Conservation (phyloP, 208 protist species). For the Trypanosoma avium region DNA sequence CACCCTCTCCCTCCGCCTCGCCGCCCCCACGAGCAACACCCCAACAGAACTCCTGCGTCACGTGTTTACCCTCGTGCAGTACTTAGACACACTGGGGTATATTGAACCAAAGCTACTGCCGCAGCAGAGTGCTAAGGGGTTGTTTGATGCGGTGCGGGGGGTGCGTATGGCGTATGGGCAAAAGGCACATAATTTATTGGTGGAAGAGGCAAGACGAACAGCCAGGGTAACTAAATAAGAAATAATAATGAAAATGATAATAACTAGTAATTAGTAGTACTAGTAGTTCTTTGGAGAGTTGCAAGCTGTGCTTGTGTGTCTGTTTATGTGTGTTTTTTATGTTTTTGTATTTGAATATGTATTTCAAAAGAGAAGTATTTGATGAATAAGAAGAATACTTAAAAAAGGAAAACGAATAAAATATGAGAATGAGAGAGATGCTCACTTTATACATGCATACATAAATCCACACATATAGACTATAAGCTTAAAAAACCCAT, state of each 20-base stretch:
- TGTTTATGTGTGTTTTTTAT: background rate
- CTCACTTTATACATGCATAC: too few relatives aligned
- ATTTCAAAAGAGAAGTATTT: background rate
- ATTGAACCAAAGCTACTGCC: slow-evolving; percentile 44
- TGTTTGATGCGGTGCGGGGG: slow-evolving; percentile 57
- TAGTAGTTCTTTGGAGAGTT: too few relatives aligned
- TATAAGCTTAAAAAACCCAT: background rate
- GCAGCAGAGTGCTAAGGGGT: slow-evolving; percentile 35
- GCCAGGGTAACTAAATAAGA: too few relatives aligned
- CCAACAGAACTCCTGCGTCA: slow-evolving; percentile 35
- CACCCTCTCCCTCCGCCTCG: slow-evolving; percentile 50
- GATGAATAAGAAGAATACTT: background rate
- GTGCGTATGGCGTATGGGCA: slow-evolving; percentile 63
- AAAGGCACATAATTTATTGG: slow-evolving; percentile 41
- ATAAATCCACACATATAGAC: slow-evolving; percentile 1
- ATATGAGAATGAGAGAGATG: background rate
- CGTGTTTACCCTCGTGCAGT: slow-evolving; percentile 55
- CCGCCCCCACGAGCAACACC: background rate
- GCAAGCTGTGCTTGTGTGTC: too few relatives aligned
- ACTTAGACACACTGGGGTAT: slow-evolving; percentile 60
- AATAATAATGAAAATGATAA: background rate
- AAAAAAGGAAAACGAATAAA: background rate
- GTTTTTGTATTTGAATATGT: background rate
- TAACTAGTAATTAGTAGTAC: too few relatives aligned
- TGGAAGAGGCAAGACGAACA: slow-evolving; percentile 37